These are phyloP conservation scores for Fusarium sp. DNA, from an alignment of 2,329 filamentous ascomycete species.

Conservation along the genomic window DNA sequence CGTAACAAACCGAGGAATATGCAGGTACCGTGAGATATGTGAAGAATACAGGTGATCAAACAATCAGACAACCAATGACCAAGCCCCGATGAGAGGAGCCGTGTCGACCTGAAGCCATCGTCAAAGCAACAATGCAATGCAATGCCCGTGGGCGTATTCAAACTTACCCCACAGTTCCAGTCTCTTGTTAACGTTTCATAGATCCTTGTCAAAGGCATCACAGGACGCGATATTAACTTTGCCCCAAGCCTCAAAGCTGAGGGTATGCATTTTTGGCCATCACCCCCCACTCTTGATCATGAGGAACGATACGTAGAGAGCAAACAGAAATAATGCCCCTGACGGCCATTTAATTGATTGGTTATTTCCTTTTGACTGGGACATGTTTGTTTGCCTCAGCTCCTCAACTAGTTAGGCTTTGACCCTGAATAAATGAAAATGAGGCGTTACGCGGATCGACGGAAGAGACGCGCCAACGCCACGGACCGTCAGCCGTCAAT, in stretches of 20 bases:
- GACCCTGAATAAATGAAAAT: not conserved
- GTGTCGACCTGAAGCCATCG: slow-evolving; percentile 27
- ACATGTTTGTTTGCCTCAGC: not conserved
- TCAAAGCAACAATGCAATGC: slow-evolving; percentile 21
- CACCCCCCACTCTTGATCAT: no score
- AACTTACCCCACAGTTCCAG: slow-evolving; percentile 39
- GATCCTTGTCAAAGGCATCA: slow-evolving; percentile 35
- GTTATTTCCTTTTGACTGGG: not conserved
- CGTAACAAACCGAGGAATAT: no score
- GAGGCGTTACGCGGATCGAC: slow-evolving; percentile 24
- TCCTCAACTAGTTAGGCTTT: no score
- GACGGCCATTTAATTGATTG: not conserved
- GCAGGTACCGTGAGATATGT: no score
- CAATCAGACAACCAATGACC: no score
- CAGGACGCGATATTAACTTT: slow-evolving; percentile 28
- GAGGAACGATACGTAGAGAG: no score
- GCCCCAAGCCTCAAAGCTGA: slow-evolving; percentile 7
- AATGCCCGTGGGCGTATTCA: not conserved
- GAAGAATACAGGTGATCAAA: no score
- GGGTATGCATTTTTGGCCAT: slow-evolving; percentile 24
- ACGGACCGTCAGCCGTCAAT: slow-evolving; percentile 43
- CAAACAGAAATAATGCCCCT: no score
- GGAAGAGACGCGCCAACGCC: slow-evolving; percentile 44
- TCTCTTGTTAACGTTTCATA: not conserved
- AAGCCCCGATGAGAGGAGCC: no score